Conservation (phyloP, 352 stramenopile species). For the Paralagenidium karlingii region DNA sequence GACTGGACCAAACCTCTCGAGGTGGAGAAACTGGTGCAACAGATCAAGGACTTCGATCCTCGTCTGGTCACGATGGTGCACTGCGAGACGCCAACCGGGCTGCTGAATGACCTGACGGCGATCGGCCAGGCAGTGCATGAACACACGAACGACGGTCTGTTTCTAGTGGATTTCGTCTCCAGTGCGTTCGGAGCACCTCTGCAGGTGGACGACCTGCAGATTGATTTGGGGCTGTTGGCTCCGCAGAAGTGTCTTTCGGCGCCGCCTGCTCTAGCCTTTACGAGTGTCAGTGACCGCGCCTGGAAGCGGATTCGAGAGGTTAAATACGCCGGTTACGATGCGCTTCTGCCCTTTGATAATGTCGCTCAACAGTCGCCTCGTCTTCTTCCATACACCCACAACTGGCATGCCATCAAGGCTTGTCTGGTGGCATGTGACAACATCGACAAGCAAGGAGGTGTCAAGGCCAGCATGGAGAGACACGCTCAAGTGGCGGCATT, state of each 20-base stretch:
- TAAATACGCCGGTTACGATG: conserved; percentile 37
- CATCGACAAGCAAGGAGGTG: conserved; percentile 17
- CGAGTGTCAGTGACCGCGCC: conserved; percentile 29
- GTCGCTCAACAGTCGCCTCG: conserved; percentile 15
- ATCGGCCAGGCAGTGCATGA: conserved; percentile 23
- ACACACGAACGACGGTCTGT: conserved; percentile 31
- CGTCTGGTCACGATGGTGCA: conserved; percentile 39
- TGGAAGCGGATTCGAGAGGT: conserved; percentile 28
- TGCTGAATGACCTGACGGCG: conserved; percentile 25
- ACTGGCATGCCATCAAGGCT: conserved; percentile 37
- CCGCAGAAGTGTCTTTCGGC: conserved; percentile 35
- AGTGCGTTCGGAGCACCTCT: conserved; percentile 23
- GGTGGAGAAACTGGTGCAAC: conserved; percentile 12
- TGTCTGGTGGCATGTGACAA: conserved; percentile 20
- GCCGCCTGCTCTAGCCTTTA: conserved; percentile 23
- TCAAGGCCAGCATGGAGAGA: conserved; percentile 10
- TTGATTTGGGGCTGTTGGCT: conserved; percentile 28
- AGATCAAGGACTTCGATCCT: conserved; percentile 24
- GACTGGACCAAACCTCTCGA: conserved; percentile 29
- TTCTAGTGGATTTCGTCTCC: conserved; percentile 44
- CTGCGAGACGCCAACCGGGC: conserved; percentile 33
- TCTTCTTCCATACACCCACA: conserved; percentile 37
- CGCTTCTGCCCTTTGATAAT: conserved; percentile 26
- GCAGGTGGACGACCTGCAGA: conserved; percentile 22
- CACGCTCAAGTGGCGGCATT: conserved; percentile 23